Conservation (phyloP, 495 filamentous ascomycete species). For the Penicillium bialowiezense region DNA sequence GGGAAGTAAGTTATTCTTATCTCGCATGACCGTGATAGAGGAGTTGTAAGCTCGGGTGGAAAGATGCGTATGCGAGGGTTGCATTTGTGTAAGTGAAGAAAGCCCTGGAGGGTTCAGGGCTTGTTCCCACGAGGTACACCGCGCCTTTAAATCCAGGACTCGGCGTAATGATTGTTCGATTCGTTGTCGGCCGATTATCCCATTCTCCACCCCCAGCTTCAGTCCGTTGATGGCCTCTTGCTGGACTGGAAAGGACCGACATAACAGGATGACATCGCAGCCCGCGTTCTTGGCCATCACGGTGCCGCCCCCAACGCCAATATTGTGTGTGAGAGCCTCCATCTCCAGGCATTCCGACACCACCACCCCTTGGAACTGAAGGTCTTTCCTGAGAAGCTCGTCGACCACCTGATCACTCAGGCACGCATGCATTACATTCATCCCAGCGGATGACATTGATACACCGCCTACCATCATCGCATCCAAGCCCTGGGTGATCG, state of each 20-base stretch:
- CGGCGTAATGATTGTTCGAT: conserved; percentile 71
- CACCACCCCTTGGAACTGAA: conserved; percentile 86
- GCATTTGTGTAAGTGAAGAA: conserved; percentile 67
- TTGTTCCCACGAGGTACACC: conserved; percentile 79
- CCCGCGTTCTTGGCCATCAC: conserved; percentile 94
- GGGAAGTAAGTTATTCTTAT: conserved; percentile 74
- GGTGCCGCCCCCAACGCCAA: conserved; percentile 86
- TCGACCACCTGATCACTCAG: conserved; percentile 88
- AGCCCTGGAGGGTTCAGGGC: conserved; percentile 78
- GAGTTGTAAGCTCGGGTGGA: conserved; percentile 80
- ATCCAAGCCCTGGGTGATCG: conserved; percentile 77
- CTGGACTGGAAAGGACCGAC: conserved; percentile 79
- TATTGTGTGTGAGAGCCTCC: conserved; percentile 87
- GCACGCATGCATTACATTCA: conserved; percentile 91
- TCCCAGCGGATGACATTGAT: conserved; percentile 78
- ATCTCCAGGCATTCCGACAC: conserved; percentile 94
- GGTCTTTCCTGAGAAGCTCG: conserved; percentile 73
- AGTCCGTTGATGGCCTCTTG: conserved; percentile 82
- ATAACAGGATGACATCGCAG: conserved; percentile 81
- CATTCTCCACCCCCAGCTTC: conserved; percentile 81
- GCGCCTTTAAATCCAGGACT: conserved; percentile 70
- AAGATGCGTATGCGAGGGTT: conserved; percentile 71
- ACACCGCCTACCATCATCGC: conserved; percentile 92
- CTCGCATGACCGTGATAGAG: conserved; percentile 82
- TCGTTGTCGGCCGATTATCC: conserved; percentile 71